Conservation (phyloP, 2,329 filamentous ascomycete species). For the Juglanconis oblonga region DNA sequence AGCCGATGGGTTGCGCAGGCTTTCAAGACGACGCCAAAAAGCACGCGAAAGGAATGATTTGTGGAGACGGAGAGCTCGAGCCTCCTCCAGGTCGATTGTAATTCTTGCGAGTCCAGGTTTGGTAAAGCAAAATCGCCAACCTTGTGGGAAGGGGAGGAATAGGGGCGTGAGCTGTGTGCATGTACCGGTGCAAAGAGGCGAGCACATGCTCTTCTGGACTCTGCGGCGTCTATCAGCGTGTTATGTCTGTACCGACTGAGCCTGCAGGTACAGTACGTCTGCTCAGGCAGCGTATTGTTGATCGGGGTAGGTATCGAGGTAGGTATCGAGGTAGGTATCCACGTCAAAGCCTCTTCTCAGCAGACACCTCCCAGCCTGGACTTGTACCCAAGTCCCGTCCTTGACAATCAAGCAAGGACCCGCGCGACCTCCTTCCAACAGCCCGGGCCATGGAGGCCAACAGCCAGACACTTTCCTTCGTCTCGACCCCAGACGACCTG, state of each 20-base stretch:
- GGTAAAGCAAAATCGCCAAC: slow-evolving; percentile 15
- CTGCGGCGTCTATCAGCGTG: slow-evolving; percentile 4
- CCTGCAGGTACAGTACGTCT: slow-evolving; percentile 15
- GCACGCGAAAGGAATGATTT: slow-evolving; percentile 28
- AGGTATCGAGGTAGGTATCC: slow-evolving; percentile 5
- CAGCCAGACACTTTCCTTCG: slow-evolving; percentile 5
- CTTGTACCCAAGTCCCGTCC: slow-evolving; percentile 10
- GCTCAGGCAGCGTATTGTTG: slow-evolving; percentile 5
- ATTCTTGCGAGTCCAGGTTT: slow-evolving; percentile 19
- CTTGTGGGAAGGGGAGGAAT: slow-evolving; percentile 11
- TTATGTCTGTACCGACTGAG: slow-evolving; percentile 7
- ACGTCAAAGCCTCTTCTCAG: background rate
- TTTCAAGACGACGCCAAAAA: slow-evolving; percentile 41
- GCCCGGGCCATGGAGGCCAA: background rate
- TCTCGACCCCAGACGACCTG: background rate
- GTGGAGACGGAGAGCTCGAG: slow-evolving; percentile 33
- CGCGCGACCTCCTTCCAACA: slow-evolving; percentile 4
- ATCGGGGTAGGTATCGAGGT: slow-evolving; percentile 7
- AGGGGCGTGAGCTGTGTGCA: slow-evolving; percentile 13
- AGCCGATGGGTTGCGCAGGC: slow-evolving; percentile 37
- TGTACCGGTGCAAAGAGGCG: slow-evolving; percentile 16
- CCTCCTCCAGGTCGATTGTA: slow-evolving; percentile 24
- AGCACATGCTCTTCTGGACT: slow-evolving; percentile 7
- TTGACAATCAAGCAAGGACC: slow-evolving; percentile 20
- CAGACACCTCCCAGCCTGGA: slow-evolving; percentile 3